Conservation (phyloP, 139 green algal species). For the Diplosphaera chodatii region DNA sequence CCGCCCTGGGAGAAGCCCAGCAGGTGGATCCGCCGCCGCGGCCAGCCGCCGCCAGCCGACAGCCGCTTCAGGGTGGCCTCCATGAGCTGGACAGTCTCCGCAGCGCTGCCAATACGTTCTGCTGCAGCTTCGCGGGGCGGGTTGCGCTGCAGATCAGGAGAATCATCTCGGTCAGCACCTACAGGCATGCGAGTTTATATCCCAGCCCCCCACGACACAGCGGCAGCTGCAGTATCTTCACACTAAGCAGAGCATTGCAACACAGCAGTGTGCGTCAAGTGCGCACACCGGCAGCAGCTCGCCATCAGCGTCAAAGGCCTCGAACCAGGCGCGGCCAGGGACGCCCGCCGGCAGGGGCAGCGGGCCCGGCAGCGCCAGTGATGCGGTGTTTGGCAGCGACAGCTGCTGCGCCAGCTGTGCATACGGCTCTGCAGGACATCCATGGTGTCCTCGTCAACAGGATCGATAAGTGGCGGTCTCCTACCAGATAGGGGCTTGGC, state of each 20-base stretch:
- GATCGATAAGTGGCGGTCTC: too few relatives aligned
- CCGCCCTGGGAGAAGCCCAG: constrained; percentile 37
- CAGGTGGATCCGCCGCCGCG: constrained; percentile 15
- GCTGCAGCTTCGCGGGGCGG: too few relatives aligned
- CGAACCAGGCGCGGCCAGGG: neutral
- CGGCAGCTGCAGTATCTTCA: too few relatives aligned
- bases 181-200: too few relatives aligned
- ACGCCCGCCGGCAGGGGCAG: neutral
- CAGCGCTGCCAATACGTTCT: constrained; percentile 9
- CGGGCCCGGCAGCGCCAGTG: constrained; percentile 4
- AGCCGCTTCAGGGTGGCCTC: constrained; percentile 7
- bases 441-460: neutral
- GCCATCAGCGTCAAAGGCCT: neutral
- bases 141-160: neutral
- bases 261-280: too few relatives aligned
- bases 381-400: constrained; percentile 7
- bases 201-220: too few relatives aligned
- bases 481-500: too few relatives aligned
- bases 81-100: constrained; percentile 5
- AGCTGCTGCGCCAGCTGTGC: constrained; percentile 5
- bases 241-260: too few relatives aligned
- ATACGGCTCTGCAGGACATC: constrained; percentile 2
- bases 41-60: constrained; percentile 8
- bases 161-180: too few relatives aligned
- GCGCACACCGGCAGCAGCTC: neutral